Evolutionary conservation across 2,329 filamentous ascomycete species (phyloP).

Genomic region (Aspergillus luchuensis): DNA sequence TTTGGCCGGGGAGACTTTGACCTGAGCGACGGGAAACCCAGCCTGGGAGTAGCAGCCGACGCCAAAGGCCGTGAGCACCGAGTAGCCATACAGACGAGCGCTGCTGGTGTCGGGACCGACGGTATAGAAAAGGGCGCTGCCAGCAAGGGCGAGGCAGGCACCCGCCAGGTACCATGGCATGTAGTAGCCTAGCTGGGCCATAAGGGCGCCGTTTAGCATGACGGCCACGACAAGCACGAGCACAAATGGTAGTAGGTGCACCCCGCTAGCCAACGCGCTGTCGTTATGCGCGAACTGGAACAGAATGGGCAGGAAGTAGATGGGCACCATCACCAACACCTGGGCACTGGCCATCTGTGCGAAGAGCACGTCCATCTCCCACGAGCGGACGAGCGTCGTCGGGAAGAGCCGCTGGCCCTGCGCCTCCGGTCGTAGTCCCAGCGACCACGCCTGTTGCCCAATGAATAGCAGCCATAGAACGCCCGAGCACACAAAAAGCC

Average conservation of each 20-base stretch:
- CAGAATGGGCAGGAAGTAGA: too few relatives aligned
- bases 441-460: too few relatives aligned
- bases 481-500: too few relatives aligned
- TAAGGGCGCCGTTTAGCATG: conserved; percentile 24
- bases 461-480: too few relatives aligned
- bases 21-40: conserved; percentile 23
- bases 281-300: too few relatives aligned
- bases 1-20: background rate
- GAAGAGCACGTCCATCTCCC: too few relatives aligned
- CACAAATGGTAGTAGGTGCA: conserved; percentile 21
- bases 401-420: too few relatives aligned
- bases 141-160: conserved; percentile 23
- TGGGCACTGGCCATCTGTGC: too few relatives aligned
- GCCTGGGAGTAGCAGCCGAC: conserved; percentile 21
- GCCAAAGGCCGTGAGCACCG: conserved; percentile 28
- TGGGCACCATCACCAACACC: too few relatives aligned
- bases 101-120: conserved; percentile 20
- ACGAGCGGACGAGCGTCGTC: too few relatives aligned
- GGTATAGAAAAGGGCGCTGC: conserved; percentile 23
- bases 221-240: conserved; percentile 15
- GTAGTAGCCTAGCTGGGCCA: conserved; percentile 20
- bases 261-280: too few relatives aligned
- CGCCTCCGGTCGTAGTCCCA: too few relatives aligned
- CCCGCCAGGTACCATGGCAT: conserved; percentile 29
- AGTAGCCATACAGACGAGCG: conserved; percentile 30